Conservation (phyloP, 1,139 yeast species). For the Debaryomyces sp. region DNA sequence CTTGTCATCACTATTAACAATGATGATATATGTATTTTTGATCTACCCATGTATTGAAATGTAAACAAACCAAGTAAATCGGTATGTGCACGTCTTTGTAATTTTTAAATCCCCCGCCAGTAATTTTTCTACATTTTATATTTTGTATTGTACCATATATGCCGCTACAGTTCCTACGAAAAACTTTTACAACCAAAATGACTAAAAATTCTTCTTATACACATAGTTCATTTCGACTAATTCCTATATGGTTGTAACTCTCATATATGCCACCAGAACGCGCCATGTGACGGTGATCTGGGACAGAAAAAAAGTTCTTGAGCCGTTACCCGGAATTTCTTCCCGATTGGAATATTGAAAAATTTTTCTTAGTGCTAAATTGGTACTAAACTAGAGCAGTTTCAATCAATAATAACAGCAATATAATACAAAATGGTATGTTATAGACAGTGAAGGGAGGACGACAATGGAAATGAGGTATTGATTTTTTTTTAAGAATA, state of each 20-base stretch:
- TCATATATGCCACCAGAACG: not conserved
- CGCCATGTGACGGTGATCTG: not conserved
- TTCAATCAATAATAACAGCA: conserved; percentile 2
- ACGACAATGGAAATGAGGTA: not conserved
- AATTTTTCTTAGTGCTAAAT: conserved; percentile 5
- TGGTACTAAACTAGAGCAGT: not conserved
- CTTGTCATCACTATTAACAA: conserved; percentile 5
- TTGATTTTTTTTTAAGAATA: not conserved
- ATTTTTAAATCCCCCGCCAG: no score
- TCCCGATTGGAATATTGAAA: conserved; percentile 7
- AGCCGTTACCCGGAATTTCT: conserved; percentile 7
- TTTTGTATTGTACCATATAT: no score
- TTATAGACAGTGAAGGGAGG: not conserved
- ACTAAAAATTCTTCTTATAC: not conserved
- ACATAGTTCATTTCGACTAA: not conserved
- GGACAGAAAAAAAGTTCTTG: not conserved
- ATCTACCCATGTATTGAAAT: not conserved
- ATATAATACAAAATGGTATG: conserved; percentile 9
- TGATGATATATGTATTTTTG: not conserved
- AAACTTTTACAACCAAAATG: no score
- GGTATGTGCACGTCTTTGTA: not conserved
- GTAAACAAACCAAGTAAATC: conserved; percentile 1
- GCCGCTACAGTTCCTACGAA: no score
- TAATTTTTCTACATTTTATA: no score
- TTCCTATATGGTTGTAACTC: not conserved